A percentile compares a stretch with the other conserved stretches of the same genome.
phyloP scores from a whole-genome alignment of 352 stramenopile genomes.

The Globisporangium cederbergense region DNA sequence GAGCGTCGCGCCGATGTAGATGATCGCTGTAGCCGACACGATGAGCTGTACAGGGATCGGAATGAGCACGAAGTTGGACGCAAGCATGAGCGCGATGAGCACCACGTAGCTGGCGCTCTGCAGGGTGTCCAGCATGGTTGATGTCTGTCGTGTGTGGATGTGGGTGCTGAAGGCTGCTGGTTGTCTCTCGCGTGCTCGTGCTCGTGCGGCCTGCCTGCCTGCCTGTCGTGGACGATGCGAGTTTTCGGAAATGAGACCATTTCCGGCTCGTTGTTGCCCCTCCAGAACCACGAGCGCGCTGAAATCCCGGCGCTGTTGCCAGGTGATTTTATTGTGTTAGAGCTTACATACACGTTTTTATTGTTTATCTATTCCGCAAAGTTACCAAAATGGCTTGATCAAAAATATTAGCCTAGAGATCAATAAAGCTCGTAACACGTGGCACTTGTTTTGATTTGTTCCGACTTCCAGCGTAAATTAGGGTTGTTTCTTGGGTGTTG shows the following conservation, averaged over 20 bases:
- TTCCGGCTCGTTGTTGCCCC: neutral
- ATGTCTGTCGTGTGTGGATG: neutral
- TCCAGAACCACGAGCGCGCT: neutral
- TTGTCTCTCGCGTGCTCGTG: neutral
- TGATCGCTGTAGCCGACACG: slow-evolving; percentile 74
- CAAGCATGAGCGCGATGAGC: slow-evolving; percentile 77
- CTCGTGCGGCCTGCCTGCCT: neutral
- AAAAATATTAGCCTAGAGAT: neutral
- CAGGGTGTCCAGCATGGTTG: slow-evolving; percentile 65
- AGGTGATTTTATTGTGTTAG: neutral
- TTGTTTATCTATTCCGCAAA: neutral
- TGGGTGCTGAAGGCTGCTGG: neutral
- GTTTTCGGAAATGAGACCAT: slow-evolving; percentile 23
- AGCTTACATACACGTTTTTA: neutral
- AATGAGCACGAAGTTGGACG: slow-evolving; percentile 83
- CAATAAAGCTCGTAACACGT: slow-evolving; percentile 9
- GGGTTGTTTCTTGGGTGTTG: too few relatives aligned
- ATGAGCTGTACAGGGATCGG: slow-evolving; percentile 85
- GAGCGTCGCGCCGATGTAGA: slow-evolving; percentile 86
- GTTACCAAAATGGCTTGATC: neutral
- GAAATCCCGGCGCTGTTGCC: slow-evolving; percentile 5
- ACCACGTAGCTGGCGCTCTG: slow-evolving; percentile 80
- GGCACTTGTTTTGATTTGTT: slow-evolving; percentile 11
- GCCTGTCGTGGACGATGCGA: neutral
- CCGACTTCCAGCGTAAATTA: neutral